These are phyloP conservation scores for Tulasnella calospora DNA, from an alignment of 768 basidiomycete genomes.

Conservation along the genomic window DNA sequence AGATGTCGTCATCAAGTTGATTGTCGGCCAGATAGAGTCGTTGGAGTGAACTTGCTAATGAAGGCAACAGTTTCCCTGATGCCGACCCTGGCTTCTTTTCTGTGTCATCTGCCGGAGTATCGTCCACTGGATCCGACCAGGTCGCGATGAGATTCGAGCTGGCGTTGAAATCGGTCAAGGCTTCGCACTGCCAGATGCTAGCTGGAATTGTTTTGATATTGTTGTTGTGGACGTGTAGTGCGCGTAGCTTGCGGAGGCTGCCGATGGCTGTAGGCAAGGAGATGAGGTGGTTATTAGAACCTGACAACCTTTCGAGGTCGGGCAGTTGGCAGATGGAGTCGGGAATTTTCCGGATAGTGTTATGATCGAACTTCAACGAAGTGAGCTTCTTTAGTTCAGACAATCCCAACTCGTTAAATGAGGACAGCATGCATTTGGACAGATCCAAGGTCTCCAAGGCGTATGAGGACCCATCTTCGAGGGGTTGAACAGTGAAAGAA, in stretches of 20 bases:
- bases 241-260: conserved; percentile 63
- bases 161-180: conserved; percentile 67
- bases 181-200: conserved; percentile 78
- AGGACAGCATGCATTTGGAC: conserved; percentile 81
- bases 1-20: conserved; percentile 68
- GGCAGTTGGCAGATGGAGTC: conserved; percentile 72
- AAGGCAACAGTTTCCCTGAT: conserved; percentile 40
- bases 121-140: conserved; percentile 61
- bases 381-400: conserved; percentile 67
- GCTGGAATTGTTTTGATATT: conserved; percentile 69
- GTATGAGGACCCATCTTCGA: conserved; percentile 40
- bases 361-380: conserved; percentile 73
- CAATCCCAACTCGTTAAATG: conserved; percentile 66
- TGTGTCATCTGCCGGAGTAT: conserved; percentile 30
- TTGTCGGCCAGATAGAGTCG: conserved; percentile 89
- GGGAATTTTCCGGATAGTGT: conserved; percentile 77
- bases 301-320: conserved; percentile 67
- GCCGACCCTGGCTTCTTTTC: conserved; percentile 20
- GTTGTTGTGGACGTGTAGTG: conserved; percentile 88
- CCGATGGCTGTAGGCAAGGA: conserved; percentile 73
- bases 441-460: conserved; percentile 75
- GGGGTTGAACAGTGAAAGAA: conserved; percentile 55
- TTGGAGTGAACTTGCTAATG: conserved; percentile 66
- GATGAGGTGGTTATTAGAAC: conserved; percentile 86
- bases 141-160: conserved; percentile 78